These are phyloP conservation scores for Leonotis leonurus DNA, from an alignment of 257 asterid species.

Conservation along the genomic window DNA sequence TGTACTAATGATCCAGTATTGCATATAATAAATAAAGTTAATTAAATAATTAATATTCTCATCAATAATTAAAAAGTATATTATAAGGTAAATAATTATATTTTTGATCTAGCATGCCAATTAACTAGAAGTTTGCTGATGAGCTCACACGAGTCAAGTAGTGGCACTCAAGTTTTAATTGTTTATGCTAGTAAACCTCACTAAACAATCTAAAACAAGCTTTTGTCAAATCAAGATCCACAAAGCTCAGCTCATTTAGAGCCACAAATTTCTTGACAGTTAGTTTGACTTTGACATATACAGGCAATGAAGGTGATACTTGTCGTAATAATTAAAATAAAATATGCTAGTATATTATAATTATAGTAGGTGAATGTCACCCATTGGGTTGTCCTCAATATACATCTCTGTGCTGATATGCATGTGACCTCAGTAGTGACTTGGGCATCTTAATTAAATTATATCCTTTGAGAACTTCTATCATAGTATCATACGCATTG, in stretches of 20 bases:
- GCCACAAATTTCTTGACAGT: neutral
- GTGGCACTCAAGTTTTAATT: neutral
- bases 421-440: neutral
- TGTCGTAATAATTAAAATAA: neutral
- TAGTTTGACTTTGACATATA: slow-evolving; percentile 5
- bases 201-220: neutral
- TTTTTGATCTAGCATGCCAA: neutral
- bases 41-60: neutral
- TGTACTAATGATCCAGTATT: neutral
- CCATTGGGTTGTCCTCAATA: neutral
- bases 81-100: neutral
- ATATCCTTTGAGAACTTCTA: neutral
- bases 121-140: neutral
- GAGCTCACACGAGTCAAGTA: neutral
- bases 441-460: neutral
- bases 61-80: neutral
- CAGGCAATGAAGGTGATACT: neutral
- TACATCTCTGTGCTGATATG: neutral
- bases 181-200: neutral
- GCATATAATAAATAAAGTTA: neutral
- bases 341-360: neutral
- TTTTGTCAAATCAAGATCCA: neutral
- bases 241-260: neutral
- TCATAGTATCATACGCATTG: neutral
- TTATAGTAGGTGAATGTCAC: neutral